These are phyloP conservation scores for Arbutus unedo DNA, from an alignment of 148 eudicot genomes.

Conservation along the genomic window DNA sequence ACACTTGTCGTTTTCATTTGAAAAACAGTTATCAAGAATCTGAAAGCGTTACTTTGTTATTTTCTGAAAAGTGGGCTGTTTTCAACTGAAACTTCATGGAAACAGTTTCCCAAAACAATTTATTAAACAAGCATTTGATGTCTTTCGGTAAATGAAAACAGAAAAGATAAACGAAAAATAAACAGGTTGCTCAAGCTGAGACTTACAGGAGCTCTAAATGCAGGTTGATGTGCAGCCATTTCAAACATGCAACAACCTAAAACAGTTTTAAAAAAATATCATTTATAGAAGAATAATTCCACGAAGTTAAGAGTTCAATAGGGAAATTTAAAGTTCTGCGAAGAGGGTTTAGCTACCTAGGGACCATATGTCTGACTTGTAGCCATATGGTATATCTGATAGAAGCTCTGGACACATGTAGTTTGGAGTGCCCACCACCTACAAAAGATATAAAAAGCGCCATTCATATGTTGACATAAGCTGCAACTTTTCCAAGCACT, in stretches of 20 bases:
- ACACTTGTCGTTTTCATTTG: not conserved
- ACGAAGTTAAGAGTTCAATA: not conserved
- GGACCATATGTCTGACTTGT: constrained; percentile 94
- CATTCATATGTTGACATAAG: not conserved
- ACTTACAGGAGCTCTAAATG: constrained; percentile 88
- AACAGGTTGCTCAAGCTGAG: constrained; percentile 7
- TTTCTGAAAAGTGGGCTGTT: not conserved
- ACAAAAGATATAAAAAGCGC: not conserved
- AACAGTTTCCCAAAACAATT: not conserved
- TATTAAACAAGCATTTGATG: not conserved
- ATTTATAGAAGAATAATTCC: not conserved
- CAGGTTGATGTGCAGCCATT: constrained; percentile 92
- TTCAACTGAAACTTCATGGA: not conserved
- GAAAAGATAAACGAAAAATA: not conserved
- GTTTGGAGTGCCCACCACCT: constrained; percentile 85
- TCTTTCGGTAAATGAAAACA: not conserved
- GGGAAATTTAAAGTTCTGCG: not conserved
- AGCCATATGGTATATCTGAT: constrained; percentile 73
- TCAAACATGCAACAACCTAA: constrained; percentile 95
- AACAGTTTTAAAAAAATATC: not conserved
- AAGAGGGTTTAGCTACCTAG: constrained; percentile 51
- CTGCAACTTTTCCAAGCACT: constrained; percentile 5
- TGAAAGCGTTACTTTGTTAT: not conserved
- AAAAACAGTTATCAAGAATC: not conserved
- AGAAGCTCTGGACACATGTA: constrained; percentile 93